Evolutionary conservation across 208 protist species (phyloP).

Genomic region (Leishmania tropica): DNA sequence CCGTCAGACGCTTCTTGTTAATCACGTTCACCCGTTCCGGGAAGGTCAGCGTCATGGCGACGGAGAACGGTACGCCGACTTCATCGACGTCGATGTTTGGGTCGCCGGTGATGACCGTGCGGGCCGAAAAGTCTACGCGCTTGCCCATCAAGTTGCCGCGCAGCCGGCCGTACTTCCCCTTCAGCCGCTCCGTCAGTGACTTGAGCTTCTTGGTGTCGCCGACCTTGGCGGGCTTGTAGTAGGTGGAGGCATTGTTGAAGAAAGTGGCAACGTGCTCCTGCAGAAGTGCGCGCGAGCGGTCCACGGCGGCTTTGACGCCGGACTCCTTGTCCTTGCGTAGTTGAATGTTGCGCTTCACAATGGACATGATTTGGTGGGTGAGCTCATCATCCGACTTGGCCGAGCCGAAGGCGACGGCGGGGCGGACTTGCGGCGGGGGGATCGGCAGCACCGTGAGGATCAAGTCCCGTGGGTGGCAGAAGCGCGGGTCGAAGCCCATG

Average conservation of each 20-base stretch:
- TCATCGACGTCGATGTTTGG: slow-evolving; percentile 97
- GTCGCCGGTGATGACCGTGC: slow-evolving; percentile 99
- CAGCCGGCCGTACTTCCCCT: slow-evolving; percentile 99
- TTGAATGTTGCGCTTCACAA: slow-evolving; percentile 96
- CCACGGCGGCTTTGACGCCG: slow-evolving; percentile 88
- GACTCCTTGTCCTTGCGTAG: slow-evolving; percentile 89
- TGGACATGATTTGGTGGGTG: slow-evolving; percentile 97
- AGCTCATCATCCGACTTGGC: slow-evolving; percentile 97
- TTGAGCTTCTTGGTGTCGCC: slow-evolving; percentile 96
- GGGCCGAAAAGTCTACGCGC: slow-evolving; percentile 99
- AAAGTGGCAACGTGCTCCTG: slow-evolving; percentile 98
- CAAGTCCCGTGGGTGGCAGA: slow-evolving; percentile 90
- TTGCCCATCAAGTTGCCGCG: slow-evolving; percentile 99
- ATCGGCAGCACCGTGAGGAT: slow-evolving; percentile 97
- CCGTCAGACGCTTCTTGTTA: slow-evolving; percentile 96
- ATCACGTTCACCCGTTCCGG: slow-evolving; percentile 98
- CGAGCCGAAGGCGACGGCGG: slow-evolving; percentile 92
- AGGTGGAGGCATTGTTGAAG: slow-evolving; percentile 98
- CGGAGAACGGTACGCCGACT: slow-evolving; percentile 99
- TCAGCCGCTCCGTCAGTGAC: slow-evolving; percentile 98
- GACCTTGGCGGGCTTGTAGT: slow-evolving; percentile 86
- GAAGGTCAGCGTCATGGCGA: slow-evolving; percentile 99
- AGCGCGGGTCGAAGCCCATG: slow-evolving; percentile 77
- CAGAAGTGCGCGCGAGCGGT: slow-evolving; percentile 87
- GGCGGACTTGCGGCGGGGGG: slow-evolving; percentile 98